Base-by-base conservation (phyloP, 495 filamentous ascomycete species). In the Terfezia boudieri region DNA sequence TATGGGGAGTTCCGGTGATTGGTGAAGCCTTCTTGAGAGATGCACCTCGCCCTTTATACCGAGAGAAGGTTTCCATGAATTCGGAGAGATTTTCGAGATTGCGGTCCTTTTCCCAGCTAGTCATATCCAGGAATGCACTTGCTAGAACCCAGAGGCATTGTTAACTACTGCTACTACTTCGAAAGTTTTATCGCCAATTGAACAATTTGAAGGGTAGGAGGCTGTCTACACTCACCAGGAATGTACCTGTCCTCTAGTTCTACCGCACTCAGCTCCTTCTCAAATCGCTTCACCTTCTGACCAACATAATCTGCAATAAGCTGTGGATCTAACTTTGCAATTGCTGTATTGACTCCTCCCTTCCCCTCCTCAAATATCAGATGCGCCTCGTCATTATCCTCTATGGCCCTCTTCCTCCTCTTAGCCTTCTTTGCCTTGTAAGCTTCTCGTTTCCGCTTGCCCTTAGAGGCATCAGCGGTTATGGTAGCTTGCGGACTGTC, bases 281-380 rank as follows among this genome's bases (percentile, higher is more conserved):
- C 81, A 59, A 84, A 88, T n/a, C 78, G 74, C 59, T 75, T 77
- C 41, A 80, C 80, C 61, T 81, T 77, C 62, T 89, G 79, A n/a
- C 78, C 79, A 56, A 94, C 68, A 65, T 93, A 78, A 66, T 96
- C 90, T 0, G 88, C 83, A n/a, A 94, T 66, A 37, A 96, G 70
- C 54, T 76, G 74, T 50, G 75, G 79, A 58, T 94, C 83, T 79
- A 98, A 84, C 37, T 76, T 74, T 32, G 78, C 76, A 64, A 95
- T 85, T 0, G 82, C 80, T 58, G 75, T 75, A 66, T 95, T 89
- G 55, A 94, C 68, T 51, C 38, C 38, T 16, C 14, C 26, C 46
- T 48, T 36, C 57, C 57, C 9, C 23, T 22, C 36, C n/a, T 79
- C 76, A n/a, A 71, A 66, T 55, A 82, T 74, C 10, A 75, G 59